phyloP scores from a whole-genome alignment of 2,329 filamentous ascomycete species.

The Clonostachys rosea region DNA sequence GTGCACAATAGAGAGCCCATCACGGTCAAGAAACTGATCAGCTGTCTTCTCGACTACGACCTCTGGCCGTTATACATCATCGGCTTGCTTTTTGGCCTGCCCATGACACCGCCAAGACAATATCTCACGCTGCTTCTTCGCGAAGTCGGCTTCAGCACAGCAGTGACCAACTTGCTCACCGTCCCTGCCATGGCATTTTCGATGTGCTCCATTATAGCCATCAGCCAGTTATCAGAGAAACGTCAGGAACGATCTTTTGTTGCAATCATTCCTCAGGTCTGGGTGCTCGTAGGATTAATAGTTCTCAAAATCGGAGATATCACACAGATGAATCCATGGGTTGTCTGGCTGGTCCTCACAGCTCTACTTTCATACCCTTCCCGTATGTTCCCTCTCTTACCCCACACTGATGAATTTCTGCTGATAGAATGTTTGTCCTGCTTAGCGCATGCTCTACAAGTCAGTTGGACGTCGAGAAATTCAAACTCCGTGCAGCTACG shows the following conservation, averaged over 20 bases:
- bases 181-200: conserved; percentile 47
- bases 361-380: conserved; percentile 30
- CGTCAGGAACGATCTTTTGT: conserved; percentile 14
- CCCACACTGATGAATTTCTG: neutral
- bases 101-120: conserved; percentile 11
- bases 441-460: conserved; percentile 29
- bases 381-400: neutral
- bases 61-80: conserved; percentile 50
- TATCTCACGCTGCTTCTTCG: conserved; percentile 16
- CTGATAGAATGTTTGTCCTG: neutral
- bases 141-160: conserved; percentile 24
- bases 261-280: conserved; percentile 48
- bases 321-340: conserved; percentile 22
- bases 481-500: conserved; percentile 56
- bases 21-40: conserved; percentile 36
- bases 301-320: conserved; percentile 36
- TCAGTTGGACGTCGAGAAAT: conserved; percentile 47
- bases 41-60: conserved; percentile 45
- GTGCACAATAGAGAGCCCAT: conserved; percentile 51
- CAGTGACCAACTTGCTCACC: conserved; percentile 57
- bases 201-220: conserved; percentile 28
- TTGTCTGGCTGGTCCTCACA: conserved; percentile 32
- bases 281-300: conserved; percentile 55
- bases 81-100: conserved; percentile 21
- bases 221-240: conserved; percentile 29